Percentiles rank a stretch among this genome's conserved stretches.
phyloP scores from a whole-genome alignment of 2,329 filamentous ascomycete genomes.

The Claviceps sp. region DNA sequence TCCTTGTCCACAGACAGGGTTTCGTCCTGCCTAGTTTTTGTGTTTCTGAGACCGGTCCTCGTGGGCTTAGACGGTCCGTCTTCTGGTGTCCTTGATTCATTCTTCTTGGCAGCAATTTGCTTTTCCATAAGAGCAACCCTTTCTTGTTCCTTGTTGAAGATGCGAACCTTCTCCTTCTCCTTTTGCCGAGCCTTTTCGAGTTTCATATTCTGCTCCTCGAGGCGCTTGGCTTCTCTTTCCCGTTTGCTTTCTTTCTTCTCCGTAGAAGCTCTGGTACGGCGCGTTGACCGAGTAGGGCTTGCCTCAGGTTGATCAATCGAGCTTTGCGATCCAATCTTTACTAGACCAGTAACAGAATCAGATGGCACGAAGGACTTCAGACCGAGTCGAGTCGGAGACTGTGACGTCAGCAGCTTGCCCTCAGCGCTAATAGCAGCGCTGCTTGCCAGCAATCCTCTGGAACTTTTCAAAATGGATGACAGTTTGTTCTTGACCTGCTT shows the following conservation, averaged over 20 bases:
- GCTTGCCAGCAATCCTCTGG: slow-evolving; percentile 73
- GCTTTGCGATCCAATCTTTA: slow-evolving; percentile 10
- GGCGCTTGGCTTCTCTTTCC: slow-evolving; percentile 49
- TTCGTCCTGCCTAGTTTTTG: slow-evolving; percentile 23
- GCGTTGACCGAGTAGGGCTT: slow-evolving; percentile 31
- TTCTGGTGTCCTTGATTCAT: slow-evolving; percentile 29
- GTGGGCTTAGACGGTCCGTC: slow-evolving; percentile 31
- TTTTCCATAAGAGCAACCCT: slow-evolving; percentile 39
- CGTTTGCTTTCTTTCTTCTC: slow-evolving; percentile 53
- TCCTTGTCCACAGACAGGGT: slow-evolving; percentile 24
- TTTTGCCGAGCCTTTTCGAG: slow-evolving; percentile 56
- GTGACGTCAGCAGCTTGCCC: slow-evolving; percentile 44
- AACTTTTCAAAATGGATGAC: slow-evolving; percentile 79
- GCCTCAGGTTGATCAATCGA: slow-evolving; percentile 9
- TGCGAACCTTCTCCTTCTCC: slow-evolving; percentile 53
- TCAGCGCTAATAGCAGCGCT: slow-evolving; percentile 52
- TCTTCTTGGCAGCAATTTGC: slow-evolving; percentile 38
- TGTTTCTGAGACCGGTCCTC: slow-evolving; percentile 39
- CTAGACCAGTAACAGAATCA: slow-evolving; percentile 28
- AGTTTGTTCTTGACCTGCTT: slow-evolving; percentile 89
- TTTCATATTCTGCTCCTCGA: slow-evolving; percentile 46
- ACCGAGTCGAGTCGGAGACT: slow-evolving; percentile 34
- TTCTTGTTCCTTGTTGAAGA: slow-evolving; percentile 45
- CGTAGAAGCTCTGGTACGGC: slow-evolving; percentile 43
- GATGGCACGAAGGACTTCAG: slow-evolving; percentile 32